Percentiles rank a stretch among this genome's conserved stretches.
These are phyloP conservation scores for Trametes cinnabarina DNA, from an alignment of 768 basidiomycete species.

Conservation along the genomic window DNA sequence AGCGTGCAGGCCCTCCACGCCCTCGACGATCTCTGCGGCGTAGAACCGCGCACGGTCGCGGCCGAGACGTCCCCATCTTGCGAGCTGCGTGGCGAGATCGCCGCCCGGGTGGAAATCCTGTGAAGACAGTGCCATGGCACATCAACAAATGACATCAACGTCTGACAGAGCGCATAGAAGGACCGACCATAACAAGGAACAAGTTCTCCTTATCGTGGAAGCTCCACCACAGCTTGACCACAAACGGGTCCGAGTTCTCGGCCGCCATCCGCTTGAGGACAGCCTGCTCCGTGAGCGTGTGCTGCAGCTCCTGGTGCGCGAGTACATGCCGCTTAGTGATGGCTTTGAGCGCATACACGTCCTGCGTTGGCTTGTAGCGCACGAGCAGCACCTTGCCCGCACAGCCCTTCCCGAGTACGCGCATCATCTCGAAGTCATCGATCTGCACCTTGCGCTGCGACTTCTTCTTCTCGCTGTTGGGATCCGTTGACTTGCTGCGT, in stretches of 20 bases:
- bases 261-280: constrained; percentile 94
- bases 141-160: not conserved
- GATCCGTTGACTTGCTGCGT: constrained; percentile 48
- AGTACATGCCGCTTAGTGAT: constrained; percentile 97
- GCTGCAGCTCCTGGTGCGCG: constrained; percentile 93
- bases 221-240: constrained; percentile 94
- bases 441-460: constrained; percentile 68
- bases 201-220: constrained; percentile 98
- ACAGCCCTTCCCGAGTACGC: constrained; percentile 95
- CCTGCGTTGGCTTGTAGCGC: constrained; percentile 65
- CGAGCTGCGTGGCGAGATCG: constrained; percentile 95
- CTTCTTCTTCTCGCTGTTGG: constrained; percentile 54
- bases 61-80: constrained; percentile 91
- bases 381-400: constrained; percentile 96
- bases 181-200: constrained; percentile 88
- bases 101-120: constrained; percentile 95
- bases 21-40: constrained; percentile 95
- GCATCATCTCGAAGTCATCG: constrained; percentile 96
- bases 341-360: constrained; percentile 91
- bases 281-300: constrained; percentile 94
- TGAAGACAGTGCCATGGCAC: not conserved
- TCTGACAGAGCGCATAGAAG: not conserved
- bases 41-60: constrained; percentile 95
- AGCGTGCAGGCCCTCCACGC: constrained; percentile 90
- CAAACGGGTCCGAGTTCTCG: constrained; percentile 85